A percentile compares a stretch with the other conserved stretches of the same genome.
Evolutionary conservation across 2,329 filamentous ascomycete genomes (phyloP).

Genomic region (Fusarium caatingaense): DNA sequence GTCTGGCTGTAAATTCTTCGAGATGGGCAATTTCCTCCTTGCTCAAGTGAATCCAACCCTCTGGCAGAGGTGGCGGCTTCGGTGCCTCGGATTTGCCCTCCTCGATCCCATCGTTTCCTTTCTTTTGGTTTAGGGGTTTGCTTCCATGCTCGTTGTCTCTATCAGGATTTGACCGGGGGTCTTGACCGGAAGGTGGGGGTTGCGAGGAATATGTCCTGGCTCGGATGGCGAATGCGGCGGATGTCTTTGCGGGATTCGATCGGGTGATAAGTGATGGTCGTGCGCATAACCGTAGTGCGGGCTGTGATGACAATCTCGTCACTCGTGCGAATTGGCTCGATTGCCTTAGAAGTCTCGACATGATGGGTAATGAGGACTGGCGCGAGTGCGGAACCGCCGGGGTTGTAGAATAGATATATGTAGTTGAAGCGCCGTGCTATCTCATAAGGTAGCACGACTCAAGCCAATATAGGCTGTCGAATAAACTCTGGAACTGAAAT

Average conservation of each 20-base stretch:
- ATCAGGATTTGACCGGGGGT: slow-evolving; percentile 45
- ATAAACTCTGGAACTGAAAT: slow-evolving; percentile 5
- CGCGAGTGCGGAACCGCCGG: slow-evolving; percentile 52
- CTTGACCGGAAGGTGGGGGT: slow-evolving; percentile 54
- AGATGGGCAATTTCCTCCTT: slow-evolving; percentile 64
- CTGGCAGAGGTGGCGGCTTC: slow-evolving; percentile 53
- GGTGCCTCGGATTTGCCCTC: slow-evolving; percentile 41
- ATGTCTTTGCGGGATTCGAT: slow-evolving; percentile 45
- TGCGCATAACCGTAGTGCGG: slow-evolving; percentile 60
- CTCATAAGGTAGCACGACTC: slow-evolving; percentile 49
- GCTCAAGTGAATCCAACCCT: slow-evolving; percentile 60
- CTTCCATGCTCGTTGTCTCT: slow-evolving; percentile 42
- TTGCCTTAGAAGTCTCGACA: slow-evolving; percentile 75
- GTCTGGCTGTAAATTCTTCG: slow-evolving; percentile 68
- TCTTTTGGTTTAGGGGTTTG: slow-evolving; percentile 34
- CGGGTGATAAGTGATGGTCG: slow-evolving; percentile 50
- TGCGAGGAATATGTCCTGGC: slow-evolving; percentile 55
- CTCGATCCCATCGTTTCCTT: slow-evolving; percentile 25
- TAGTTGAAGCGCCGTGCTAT: slow-evolving; percentile 45
- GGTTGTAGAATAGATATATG: slow-evolving; percentile 38
- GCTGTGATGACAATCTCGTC: slow-evolving; percentile 66
- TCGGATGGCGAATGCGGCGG: slow-evolving; percentile 46
- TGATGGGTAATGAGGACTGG: slow-evolving; percentile 54
- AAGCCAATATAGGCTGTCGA: slow-evolving; percentile 13
- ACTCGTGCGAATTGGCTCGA: slow-evolving; percentile 74